These are phyloP conservation scores for Aspergillus biplanus DNA, from an alignment of 495 filamentous ascomycete species.

Conservation along the genomic window DNA sequence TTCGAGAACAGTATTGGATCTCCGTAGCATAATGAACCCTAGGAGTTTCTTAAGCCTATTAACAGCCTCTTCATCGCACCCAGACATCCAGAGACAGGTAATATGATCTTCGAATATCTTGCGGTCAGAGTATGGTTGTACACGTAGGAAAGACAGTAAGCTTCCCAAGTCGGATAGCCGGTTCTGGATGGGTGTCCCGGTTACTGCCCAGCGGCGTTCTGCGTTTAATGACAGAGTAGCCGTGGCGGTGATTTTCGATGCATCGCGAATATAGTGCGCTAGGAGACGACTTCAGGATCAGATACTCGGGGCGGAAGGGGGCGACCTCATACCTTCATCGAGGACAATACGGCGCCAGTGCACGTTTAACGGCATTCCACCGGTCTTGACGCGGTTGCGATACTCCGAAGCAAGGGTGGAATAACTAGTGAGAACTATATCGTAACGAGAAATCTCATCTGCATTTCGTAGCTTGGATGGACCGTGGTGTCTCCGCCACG, in stretches of 20 bases:
- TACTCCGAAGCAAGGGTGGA: slow-evolving; percentile 2
- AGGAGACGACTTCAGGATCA: too few relatives aligned
- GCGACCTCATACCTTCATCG: background rate
- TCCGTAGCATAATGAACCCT: background rate
- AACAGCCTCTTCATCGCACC: background rate
- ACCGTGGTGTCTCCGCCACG: background rate
- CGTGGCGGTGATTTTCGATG: background rate
- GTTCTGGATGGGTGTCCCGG: background rate
- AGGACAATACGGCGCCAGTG: slow-evolving; percentile 8
- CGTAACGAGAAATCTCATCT: background rate
- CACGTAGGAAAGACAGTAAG: background rate
- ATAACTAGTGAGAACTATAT: background rate
- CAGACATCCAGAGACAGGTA: background rate
- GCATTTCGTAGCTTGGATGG: background rate
- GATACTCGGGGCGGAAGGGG: too few relatives aligned
- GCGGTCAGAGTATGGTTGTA: background rate
- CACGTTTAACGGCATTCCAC: too few relatives aligned
- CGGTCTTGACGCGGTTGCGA: background rate
- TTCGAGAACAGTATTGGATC: background rate
- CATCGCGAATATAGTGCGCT: background rate
- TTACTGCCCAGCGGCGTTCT: background rate
- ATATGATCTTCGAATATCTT: background rate
- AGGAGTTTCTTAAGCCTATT: background rate
- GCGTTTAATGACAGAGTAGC: background rate
- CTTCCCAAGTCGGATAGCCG: background rate